Evolutionary conservation across 306 rosid species (phyloP).

Genomic region (Arachis hypogaea): DNA sequence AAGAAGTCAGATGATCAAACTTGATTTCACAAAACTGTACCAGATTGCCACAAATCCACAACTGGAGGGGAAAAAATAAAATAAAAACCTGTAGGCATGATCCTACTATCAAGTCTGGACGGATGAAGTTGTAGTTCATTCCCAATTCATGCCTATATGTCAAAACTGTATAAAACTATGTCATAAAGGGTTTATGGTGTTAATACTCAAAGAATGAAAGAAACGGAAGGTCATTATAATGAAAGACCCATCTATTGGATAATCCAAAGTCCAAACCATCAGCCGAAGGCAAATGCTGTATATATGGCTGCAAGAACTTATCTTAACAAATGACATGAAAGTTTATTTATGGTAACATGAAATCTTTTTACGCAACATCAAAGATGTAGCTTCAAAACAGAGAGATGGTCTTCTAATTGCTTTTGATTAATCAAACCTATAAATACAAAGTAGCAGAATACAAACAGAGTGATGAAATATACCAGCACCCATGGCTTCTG

Average conservation of each 20-base stretch:
- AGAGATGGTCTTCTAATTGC: slow-evolving; percentile 14
- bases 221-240: slow-evolving; percentile 1
- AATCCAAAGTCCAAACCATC: slow-evolving; percentile 37
- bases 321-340: slow-evolving; percentile 18
- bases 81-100: slow-evolving; percentile 91
- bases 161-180: slow-evolving; percentile 62
- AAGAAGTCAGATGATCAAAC: slow-evolving; percentile 36
- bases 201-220: slow-evolving; percentile 22
- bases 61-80: neutral
- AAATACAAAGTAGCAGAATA: slow-evolving; percentile 20
- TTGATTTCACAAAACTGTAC: slow-evolving; percentile 26
- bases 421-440: slow-evolving; percentile 27
- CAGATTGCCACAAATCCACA: neutral
- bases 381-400: slow-evolving; percentile 23
- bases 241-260: slow-evolving; percentile 9
- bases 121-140: slow-evolving; percentile 87
- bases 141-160: slow-evolving; percentile 95
- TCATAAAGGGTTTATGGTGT: slow-evolving; percentile 39
- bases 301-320: slow-evolving; percentile 20
- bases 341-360: slow-evolving; percentile 1
- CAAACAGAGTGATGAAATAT: slow-evolving; percentile 43
- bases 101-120: slow-evolving; percentile 91
- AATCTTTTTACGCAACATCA: slow-evolving; percentile 18
- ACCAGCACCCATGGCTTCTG: slow-evolving; percentile 99
- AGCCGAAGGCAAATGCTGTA: slow-evolving; percentile 22